Evolutionary conservation across 306 rosid species (phyloP), one percentile per base, ranked within the genome.

Genomic region (Spatholobus suberectus): DNA sequence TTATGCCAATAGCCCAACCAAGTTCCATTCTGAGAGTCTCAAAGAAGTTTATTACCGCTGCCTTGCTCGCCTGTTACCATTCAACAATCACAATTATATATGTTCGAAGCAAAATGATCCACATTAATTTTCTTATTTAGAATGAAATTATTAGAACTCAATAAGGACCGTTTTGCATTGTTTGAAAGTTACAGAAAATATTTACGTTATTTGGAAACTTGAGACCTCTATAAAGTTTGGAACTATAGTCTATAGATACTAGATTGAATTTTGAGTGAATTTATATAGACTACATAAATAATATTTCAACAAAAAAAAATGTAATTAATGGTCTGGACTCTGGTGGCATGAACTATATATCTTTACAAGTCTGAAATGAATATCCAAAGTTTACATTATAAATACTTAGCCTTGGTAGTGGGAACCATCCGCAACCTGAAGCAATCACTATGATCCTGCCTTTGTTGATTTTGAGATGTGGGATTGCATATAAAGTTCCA

Each of bases 391-490:
- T 73, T 71, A 85, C 97, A 77, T 82, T 94, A 57, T 92, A 92
- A 81, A 90, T 6, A 68, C 94, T 85, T 40, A 76, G 3, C 77
- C 82, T 84, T 41, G 96, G 96, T 6, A n/a, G 2, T 15, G 96
- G 94, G 77, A 83, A 81, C 93, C 97, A 92, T 24, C 93, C 80
- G 65, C 80, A 58, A 6, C 76, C 17, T 2, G 98, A 91, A 76
- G 98, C 87, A 17, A 88, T 59, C 59, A 81, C 97, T 26, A 91
- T 79, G 12, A 93, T 88, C 84, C 76, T 91, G 12, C 98, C 98
- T 80, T 75, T 85, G 54, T 86, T 87, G 2, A 43, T 65, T 81
- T 81, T 90, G 2, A 93, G 89, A 72, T 93, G 86, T 35, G 91
- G 97, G 51, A 90, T 49, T 67, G 97, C 92, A 49, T 79, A 76